Conservation (phyloP, 495 filamentous ascomycete species). For the Evansstolkia leycettana region DNA sequence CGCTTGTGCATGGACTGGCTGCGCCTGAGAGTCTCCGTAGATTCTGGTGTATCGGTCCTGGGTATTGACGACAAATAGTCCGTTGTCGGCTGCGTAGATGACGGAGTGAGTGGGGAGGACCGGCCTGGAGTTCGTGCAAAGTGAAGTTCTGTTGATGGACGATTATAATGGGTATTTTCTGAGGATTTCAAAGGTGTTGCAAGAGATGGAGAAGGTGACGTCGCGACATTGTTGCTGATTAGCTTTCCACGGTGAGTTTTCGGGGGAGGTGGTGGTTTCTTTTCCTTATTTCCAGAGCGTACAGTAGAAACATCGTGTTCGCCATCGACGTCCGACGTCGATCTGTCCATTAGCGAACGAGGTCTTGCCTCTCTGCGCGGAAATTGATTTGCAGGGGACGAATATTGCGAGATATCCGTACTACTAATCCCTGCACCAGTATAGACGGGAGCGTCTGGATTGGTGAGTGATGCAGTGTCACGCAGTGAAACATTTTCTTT, state of each 20-base stretch:
- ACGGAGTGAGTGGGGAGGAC: constrained; percentile 27
- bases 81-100: constrained; percentile 23
- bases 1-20: constrained; percentile 30
- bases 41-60: constrained; percentile 7
- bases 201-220: no score
- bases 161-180: no score
- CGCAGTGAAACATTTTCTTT: no score
- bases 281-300: constrained; percentile 16
- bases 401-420: constrained; percentile 35
- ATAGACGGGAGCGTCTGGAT: not conserved
- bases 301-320: constrained; percentile 23
- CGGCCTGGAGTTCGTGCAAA: no score
- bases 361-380: constrained; percentile 17
- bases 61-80: constrained; percentile 19
- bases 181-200: no score
- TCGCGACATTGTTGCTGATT: constrained; percentile 28
- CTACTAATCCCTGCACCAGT: constrained; percentile 29
- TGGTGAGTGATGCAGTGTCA: no score
- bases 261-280: constrained; percentile 44
- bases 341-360: constrained; percentile 23
- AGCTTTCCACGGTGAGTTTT: constrained; percentile 56
- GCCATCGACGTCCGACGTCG: constrained; percentile 18
- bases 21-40: constrained; percentile 19
- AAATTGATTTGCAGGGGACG: constrained; percentile 11
- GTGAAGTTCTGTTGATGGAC: no score